phyloP scores from a whole-genome alignment of 768 basidiomycete species.

The Phanerochaete carnosa region DNA sequence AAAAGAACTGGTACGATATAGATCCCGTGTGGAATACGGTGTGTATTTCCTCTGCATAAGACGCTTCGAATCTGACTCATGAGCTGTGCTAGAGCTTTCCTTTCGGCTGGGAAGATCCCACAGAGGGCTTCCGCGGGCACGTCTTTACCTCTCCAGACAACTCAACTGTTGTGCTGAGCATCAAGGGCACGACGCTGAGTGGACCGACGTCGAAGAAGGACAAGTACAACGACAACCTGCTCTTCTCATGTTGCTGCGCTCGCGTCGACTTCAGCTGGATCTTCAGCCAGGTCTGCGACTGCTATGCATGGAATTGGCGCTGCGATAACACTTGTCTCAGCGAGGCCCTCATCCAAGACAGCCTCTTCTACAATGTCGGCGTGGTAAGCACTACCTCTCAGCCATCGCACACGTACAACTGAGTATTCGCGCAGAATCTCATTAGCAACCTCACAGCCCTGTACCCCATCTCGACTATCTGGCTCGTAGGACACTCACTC shows the following conservation, averaged over 20 bases:
- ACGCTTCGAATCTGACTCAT: not conserved
- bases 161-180: slow-evolving; percentile 78
- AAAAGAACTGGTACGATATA: slow-evolving; percentile 78
- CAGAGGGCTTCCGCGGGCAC: slow-evolving; percentile 85
- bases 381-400: slow-evolving; percentile 47
- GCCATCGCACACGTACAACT: not conserved
- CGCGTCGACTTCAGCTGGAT: slow-evolving; percentile 85
- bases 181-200: slow-evolving; percentile 85
- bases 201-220: slow-evolving; percentile 89
- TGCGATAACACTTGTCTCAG: slow-evolving; percentile 84
- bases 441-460: slow-evolving; percentile 52
- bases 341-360: slow-evolving; percentile 80
- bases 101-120: slow-evolving; percentile 66
- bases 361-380: slow-evolving; percentile 89
- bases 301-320: slow-evolving; percentile 64
- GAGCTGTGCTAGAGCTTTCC: slow-evolving; percentile 63
- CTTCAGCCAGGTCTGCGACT: slow-evolving; percentile 84
- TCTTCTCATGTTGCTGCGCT: slow-evolving; percentile 94
- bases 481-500: slow-evolving; percentile 61
- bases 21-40: slow-evolving; percentile 68
- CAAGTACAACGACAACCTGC: slow-evolving; percentile 87
- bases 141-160: slow-evolving; percentile 81
- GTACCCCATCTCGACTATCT: slow-evolving; percentile 58
- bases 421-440: slow-evolving; percentile 37
- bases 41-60: slow-evolving; percentile 8